Base-by-base conservation (phyloP, 257 asterid species). In the Ilex asprella region DNA sequence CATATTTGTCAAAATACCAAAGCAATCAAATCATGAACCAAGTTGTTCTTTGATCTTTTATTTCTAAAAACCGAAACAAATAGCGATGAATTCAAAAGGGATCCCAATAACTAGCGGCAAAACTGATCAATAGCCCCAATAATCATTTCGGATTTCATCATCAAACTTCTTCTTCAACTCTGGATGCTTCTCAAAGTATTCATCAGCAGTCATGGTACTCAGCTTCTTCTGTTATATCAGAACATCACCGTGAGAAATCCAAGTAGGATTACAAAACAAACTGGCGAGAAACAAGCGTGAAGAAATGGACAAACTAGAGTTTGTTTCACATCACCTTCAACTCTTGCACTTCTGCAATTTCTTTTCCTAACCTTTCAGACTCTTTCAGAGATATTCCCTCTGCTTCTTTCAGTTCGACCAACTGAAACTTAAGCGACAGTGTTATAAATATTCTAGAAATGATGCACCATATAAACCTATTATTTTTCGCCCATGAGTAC, bases 171-270 rank as follows among this genome's bases (percentile, higher is more conserved):
- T 81, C 89, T 77, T 91, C 69, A 91, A 85, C 78, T 91, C 98
- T 3, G 98, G 96, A 71, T 84, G 94, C 85, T 91, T 88, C 64
- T 72, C 95, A 30, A 91, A 91, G 82, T 91, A 91, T 61, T 91
- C 98, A 21, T 91, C 98, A 27, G 96, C 96, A 46, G 98, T 91
- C 96, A 88, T 91, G 61, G 98, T 91, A 58, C 96, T 86, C 29
- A 88, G 83, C 78, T 80, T 88, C 31, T 64, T 76, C 98, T 91
- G 94, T 21, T 21, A 21, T 73, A 58, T 58, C 10, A 49, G 54
- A 49, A 12, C 14, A 56, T 58, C 3, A 59, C 66, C 50, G 62
- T 77, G 64, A 75, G 76, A 69, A 66, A 63, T 39, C 49, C 10
- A 4, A 6, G 16, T 49, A 49, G 10, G 16, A 4, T 49, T 6